These are phyloP conservation scores for Trapa bicornis DNA, from an alignment of 345 rosid genomes.

Conservation along the genomic window DNA sequence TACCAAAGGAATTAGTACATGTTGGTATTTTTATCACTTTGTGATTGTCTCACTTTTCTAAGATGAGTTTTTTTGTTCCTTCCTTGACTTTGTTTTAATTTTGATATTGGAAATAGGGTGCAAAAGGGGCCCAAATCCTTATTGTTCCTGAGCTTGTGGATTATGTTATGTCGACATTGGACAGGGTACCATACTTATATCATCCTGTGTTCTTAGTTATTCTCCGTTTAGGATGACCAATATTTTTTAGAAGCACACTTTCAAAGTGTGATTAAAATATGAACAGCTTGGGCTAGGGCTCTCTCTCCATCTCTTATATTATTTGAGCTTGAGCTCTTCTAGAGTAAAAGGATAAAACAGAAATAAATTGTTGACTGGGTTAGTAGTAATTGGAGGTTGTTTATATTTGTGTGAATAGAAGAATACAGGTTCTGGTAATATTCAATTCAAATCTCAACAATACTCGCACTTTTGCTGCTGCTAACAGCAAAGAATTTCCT, in stretches of 20 bases:
- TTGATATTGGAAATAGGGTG: slow-evolving; percentile 38
- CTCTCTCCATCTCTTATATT: background rate
- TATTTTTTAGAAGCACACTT: background rate
- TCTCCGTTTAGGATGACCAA: background rate
- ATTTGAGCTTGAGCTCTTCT: background rate
- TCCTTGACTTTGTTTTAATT: background rate
- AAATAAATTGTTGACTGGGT: background rate
- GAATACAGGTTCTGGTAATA: background rate
- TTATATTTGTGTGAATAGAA: background rate
- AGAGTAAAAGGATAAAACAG: background rate
- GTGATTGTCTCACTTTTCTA: background rate
- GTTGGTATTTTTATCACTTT: background rate
- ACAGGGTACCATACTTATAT: slow-evolving; percentile 43
- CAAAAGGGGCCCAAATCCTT: slow-evolving; percentile 72
- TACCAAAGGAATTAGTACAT: background rate
- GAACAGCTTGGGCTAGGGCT: background rate
- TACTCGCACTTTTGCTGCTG: slow-evolving; percentile 2
- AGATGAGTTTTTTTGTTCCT: background rate
- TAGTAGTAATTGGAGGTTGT: background rate
- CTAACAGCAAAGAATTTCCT: slow-evolving; percentile 4
- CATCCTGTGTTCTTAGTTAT: background rate
- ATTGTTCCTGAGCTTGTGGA: slow-evolving; percentile 84
- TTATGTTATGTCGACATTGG: slow-evolving; percentile 55
- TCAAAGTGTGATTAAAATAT: background rate
- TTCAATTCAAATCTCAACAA: background rate